Evolutionary conservation across 495 filamentous ascomycete species (phyloP).

Genomic region (Tuber microsphaerosporum): DNA sequence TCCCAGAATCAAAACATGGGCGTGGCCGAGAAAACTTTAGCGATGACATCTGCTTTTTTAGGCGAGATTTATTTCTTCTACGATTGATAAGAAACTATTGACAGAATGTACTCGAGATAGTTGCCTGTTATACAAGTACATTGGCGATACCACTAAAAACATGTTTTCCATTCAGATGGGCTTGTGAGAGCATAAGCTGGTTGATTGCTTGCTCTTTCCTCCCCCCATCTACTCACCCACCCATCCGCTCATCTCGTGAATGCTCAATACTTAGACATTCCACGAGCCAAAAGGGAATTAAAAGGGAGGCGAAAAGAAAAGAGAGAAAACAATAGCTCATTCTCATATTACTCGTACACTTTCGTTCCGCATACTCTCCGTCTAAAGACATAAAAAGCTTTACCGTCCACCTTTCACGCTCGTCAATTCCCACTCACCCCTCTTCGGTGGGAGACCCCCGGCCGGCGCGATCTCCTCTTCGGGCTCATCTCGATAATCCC

Average conservation of each 20-base stretch:
- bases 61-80: not conserved
- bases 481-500: constrained; percentile 29
- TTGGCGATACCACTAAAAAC: not conserved
- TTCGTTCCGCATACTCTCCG: not conserved
- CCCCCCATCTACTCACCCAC: not conserved
- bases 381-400: not conserved
- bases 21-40: not conserved
- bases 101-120: not conserved
- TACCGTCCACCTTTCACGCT: constrained; percentile 35
- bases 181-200: not conserved
- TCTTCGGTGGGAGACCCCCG: constrained; percentile 7
- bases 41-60: not conserved
- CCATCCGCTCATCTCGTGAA: not conserved
- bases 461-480: constrained; percentile 6
- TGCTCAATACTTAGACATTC: not conserved
- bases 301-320: not conserved
- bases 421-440: constrained; percentile 34
- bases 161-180: not conserved
- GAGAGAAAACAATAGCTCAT: not conserved
- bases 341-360: not conserved
- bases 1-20: not conserved
- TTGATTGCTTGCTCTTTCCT: not conserved
- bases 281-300: not conserved
- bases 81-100: not conserved
- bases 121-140: not conserved